Evolutionary conservation across 192 early-diverging fungal genomes (phyloP), one percentile per base, ranked within the genome.

Genomic region (Mortierella alpina): DNA sequence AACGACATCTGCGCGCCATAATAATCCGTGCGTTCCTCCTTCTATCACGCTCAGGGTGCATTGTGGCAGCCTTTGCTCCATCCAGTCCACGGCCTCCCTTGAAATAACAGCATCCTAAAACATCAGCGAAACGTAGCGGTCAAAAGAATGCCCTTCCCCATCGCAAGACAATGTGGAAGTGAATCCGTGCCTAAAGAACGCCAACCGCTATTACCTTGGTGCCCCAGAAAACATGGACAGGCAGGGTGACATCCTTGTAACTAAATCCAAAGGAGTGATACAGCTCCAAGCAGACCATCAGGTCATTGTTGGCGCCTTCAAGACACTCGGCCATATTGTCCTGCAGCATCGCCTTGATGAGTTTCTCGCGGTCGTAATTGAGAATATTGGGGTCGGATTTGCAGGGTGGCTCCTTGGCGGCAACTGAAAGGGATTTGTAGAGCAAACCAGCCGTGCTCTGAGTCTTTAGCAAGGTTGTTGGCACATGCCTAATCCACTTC

Each of bases 141-240:
- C 55, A 68, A 52, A 11, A 48, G 12, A 31, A 68, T n/a, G 45
- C 1, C 2, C 23, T 13, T n/a, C 10, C 1, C 1, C 53, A 45
- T 41, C 48, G 12, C 42, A 12, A 44, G 13, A 60, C 59, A 12
- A 44, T 45, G 7, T 44, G 18, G 6, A 61, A 44, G 6, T 48
- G 23, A 18, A 48, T 15, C 13, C 59, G 6, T 60, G 22, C 18
- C 13, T 44, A 0, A 60, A 41, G 59, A 10, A 55, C 52, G 7
- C 6, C 17, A 55, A 50, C 44, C 41, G 13, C 6, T 69, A 62
- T 63, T 75, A 81, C 83, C 62, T 84, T 84, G 39, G 83, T 84
- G 22, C 83, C 83, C 73, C 78, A 80, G 59, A 84, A 84, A 23
- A 84, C 83, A 73, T 84, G 83, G 0, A 84, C 83, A 5, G 83